Evolutionary conservation across 495 filamentous ascomycete genomes (phyloP), one percentile per base, ranked within the genome.

Genomic region (Xylaria venustula): DNA sequence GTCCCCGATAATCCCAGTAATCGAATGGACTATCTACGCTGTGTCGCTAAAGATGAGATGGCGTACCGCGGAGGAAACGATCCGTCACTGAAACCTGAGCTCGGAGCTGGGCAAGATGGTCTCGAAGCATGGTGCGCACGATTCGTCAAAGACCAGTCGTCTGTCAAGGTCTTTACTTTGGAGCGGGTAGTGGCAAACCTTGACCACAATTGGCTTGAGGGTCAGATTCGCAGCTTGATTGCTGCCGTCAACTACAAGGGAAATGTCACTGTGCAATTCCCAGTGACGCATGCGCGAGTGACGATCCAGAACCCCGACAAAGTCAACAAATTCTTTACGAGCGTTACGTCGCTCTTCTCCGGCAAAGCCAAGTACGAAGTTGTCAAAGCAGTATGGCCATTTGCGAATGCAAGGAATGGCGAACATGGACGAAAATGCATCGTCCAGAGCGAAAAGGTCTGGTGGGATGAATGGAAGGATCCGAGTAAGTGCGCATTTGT

Each of bases 391-490:
- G 77, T 81, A 2, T 82, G 77, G 76, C 77, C 76, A 34, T 78
- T 80, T 55, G 74, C 78, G 6, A 75, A 74, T 14, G 62, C 67
- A 47, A 70, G 62, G 49, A 73, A 67, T 40, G 76, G 77, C 36
- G 74, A 76, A 37, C 64, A 63, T 6, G 74, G 72, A 3, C 64
- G 77, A 34, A 62, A 69, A 42, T 82, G 76, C 58, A 70, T 69
- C 2, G 77, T 82, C 19, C 79, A 81, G 65, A 81, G 72, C 14
- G 81, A 85, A 68, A 79, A 83, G 65, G 71, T 66, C 0, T 84
- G 81, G 81, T 84, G 80, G 76, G 68, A 71, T 48, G 78, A 81
- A 52, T 82, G 80, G 79, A 73, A 65, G 51, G 77, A 77, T 32
- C 69, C 74, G 3, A 73, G 58, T 79, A 45, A 53, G 58, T 37